A percentile compares a stretch with the other conserved stretches of the same genome.
These are phyloP conservation scores for Saccharomyces hybrid DNA, from an alignment of 1,139 yeast species.

Conservation along the genomic window DNA sequence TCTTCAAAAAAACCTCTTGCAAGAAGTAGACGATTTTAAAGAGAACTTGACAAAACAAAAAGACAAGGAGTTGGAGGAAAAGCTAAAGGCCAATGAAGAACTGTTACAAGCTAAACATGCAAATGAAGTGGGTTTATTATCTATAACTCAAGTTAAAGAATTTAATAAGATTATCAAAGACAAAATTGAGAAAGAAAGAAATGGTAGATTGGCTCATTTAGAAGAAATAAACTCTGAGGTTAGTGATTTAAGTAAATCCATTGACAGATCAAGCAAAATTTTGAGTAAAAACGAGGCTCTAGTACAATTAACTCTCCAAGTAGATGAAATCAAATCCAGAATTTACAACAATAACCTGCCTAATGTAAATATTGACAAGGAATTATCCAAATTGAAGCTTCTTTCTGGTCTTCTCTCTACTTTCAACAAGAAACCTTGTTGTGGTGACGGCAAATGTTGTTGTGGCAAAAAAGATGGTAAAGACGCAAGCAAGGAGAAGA, in stretches of 20 bases:
- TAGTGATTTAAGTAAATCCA: slow-evolving; percentile 31
- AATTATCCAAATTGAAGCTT: slow-evolving; percentile 29
- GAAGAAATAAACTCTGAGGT: slow-evolving; percentile 53
- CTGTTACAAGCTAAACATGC: slow-evolving; percentile 69
- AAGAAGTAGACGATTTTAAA: slow-evolving; percentile 57
- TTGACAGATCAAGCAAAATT: slow-evolving; percentile 21
- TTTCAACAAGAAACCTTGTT: slow-evolving; percentile 18
- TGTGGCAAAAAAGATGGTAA: slow-evolving; percentile 9
- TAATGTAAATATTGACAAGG: slow-evolving; percentile 28
- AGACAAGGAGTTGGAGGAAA: slow-evolving; percentile 51
- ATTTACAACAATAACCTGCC: slow-evolving; percentile 15
- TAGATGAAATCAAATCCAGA: slow-evolving; percentile 21
- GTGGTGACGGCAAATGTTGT: slow-evolving; percentile 15
- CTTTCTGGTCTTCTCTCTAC: slow-evolving; percentile 26
- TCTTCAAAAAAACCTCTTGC: slow-evolving; percentile 42
- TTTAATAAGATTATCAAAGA: slow-evolving; percentile 58
- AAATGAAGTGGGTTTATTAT: slow-evolving; percentile 66
- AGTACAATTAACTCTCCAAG: slow-evolving; percentile 22
- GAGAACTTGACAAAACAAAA: slow-evolving; percentile 57
- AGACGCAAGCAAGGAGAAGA: not conserved
- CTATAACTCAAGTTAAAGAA: slow-evolving; percentile 64
- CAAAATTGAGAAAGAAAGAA: slow-evolving; percentile 71
- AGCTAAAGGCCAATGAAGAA: slow-evolving; percentile 61
- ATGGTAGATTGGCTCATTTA: slow-evolving; percentile 68
- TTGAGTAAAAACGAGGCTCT: slow-evolving; percentile 25